Evolutionary conservation across 768 basidiomycete species (phyloP), one percentile per base, ranked within the genome.

Genomic region (Termitomyces sp.): DNA sequence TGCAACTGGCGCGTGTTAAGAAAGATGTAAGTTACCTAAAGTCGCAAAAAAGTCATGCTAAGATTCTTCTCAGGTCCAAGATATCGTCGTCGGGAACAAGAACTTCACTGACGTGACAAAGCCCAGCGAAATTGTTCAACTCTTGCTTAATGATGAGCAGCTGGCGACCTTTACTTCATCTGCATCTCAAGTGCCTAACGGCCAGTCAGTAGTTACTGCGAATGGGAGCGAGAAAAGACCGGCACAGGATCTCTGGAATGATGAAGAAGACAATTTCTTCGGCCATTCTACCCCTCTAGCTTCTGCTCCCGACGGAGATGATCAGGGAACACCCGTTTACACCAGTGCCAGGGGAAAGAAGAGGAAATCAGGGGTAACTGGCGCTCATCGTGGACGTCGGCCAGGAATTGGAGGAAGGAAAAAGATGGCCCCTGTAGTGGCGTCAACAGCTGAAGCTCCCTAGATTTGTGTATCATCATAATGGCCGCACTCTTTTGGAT

Each of bases 61-160:
- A 41, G 56, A 27, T 45, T 37, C 37, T 50, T 58, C 27, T n/a
- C 57, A 95, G 93, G 95, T 98, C 5, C 97, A 98, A 84, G 97
- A 99, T 64, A 96, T 98, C 58, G 97, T 99, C 52, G 97, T 99
- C 8, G 97, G 97, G 52, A 95, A 91, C 73, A 98, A 97, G 72
- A 93, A 85, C 59, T 86, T 97, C 68, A 92, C 90, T 2, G 94
- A 97, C 60, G 89, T 90, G 52, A 84, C 93, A 19, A 95, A 94
- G 69, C 92, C 94, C 27, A 95, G 92, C 73, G 97, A 99, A 70
- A 97, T 99, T 54, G 96, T 96, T 16, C 94, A 94, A 59, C 72
- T 99, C 44, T 77, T 99, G 49, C 81, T 99, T 64, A 95, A 94
- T 65, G 95, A 98, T 64, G 94, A 97, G 63, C 95, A 98, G 65